Conservation (phyloP, 352 stramenopile genomes). For the Achlya hypogyna region DNA sequence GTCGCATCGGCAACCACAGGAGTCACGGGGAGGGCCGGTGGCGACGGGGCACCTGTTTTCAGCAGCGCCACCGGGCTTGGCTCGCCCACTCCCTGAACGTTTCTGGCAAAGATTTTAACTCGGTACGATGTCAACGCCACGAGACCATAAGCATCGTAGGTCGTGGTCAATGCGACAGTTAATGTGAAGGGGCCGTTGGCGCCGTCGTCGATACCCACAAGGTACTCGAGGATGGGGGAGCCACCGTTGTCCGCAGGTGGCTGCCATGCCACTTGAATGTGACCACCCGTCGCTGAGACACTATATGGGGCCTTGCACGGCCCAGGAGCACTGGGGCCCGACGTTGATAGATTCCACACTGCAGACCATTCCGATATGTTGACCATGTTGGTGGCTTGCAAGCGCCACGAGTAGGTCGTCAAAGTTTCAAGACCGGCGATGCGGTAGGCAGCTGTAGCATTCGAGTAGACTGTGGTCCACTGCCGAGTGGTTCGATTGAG, state of each 20-base stretch:
- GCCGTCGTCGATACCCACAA: conserved; percentile 25
- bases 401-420: conserved; percentile 32
- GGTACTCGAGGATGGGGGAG: conserved; percentile 27
- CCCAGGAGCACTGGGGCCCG: conserved; percentile 37
- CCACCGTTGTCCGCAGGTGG: conserved; percentile 36
- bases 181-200: conserved; percentile 25
- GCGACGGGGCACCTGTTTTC: conserved; percentile 26
- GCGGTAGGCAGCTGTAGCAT: conserved; percentile 22
- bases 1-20: conserved; percentile 28
- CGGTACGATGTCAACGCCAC: conserved; percentile 30
- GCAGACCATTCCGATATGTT: conserved; percentile 42
- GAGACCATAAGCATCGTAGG: conserved; percentile 38
- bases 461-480: conserved; percentile 36
- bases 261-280: conserved; percentile 35
- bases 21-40: conserved; percentile 27
- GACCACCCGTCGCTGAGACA: conserved; percentile 30
- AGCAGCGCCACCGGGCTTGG: conserved; percentile 30
- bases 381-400: conserved; percentile 35
- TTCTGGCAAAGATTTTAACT: conserved; percentile 35
- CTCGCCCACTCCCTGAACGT: conserved; percentile 29
- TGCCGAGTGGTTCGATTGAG: background rate
- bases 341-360: conserved; percentile 27
- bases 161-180: background rate
- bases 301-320: conserved; percentile 24
- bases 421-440: conserved; percentile 27